Evolutionary conservation across 306 rosid species (phyloP).

Genomic region (Corylus heterophylla): DNA sequence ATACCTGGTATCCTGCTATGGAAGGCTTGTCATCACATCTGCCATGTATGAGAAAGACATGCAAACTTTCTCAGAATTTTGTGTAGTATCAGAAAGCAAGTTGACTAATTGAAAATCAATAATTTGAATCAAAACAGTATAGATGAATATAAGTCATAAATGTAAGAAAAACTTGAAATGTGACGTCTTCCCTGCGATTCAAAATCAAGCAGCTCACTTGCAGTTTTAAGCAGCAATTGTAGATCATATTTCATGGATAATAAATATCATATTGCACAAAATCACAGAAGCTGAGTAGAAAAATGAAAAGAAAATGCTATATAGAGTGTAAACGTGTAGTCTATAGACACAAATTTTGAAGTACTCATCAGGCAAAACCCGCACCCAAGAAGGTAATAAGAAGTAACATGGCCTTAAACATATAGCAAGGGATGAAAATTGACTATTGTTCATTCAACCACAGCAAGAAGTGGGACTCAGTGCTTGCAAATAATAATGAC

Average conservation of each 20-base stretch:
- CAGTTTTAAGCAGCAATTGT: too few species aligned
- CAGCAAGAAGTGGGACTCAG: not conserved
- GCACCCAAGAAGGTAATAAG: too few species aligned
- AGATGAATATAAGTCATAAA: not conserved
- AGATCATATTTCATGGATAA: too few species aligned
- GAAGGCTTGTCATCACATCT: slow-evolving; percentile 30
- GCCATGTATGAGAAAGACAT: not conserved
- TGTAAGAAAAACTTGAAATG: not conserved
- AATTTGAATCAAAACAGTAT: not conserved
- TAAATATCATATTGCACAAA: not conserved
- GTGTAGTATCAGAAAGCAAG: not conserved
- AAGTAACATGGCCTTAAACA: too few species aligned
- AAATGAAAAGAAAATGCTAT: not conserved
- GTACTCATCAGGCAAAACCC: too few species aligned
- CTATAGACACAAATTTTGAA: too few species aligned
- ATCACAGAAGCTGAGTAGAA: too few species aligned
- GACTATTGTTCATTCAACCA: too few species aligned
- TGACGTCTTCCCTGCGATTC: not conserved
- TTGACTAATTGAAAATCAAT: too few species aligned
- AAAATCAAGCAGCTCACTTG: too few species aligned
- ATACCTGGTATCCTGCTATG: slow-evolving; percentile 8
- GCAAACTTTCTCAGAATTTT: not conserved
- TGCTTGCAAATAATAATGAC: slow-evolving; percentile 2
- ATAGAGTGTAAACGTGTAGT: too few species aligned
- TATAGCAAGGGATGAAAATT: too few species aligned